Percentiles rank a stretch among this genome's conserved stretches.
These are phyloP conservation scores for Durio zibethinus DNA, from an alignment of 345 rosid genomes.

Conservation along the genomic window DNA sequence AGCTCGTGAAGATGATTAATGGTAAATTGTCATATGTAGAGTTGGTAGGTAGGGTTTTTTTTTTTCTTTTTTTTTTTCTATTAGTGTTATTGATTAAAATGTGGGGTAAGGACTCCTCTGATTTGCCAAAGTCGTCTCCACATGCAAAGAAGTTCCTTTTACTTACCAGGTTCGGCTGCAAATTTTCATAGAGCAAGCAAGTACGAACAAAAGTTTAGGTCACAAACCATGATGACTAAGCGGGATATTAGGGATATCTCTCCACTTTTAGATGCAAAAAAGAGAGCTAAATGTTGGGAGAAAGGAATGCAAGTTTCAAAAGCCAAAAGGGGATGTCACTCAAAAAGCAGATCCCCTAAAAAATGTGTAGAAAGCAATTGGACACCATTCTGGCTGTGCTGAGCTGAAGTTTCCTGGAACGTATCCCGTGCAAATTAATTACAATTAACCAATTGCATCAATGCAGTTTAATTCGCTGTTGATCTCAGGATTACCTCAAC, in stretches of 20 bases:
- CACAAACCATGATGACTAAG: background rate
- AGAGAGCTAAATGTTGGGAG: slow-evolving; percentile 12
- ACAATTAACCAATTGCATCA: background rate
- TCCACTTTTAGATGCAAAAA: slow-evolving; percentile 19
- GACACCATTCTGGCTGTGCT: background rate
- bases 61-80: background rate
- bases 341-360: slow-evolving; percentile 5
- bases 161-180: background rate
- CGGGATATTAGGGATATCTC: slow-evolving; percentile 28
- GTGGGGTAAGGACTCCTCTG: background rate
- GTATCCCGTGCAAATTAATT: background rate
- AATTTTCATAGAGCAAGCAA: background rate
- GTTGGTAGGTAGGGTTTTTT: background rate
- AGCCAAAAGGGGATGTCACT: background rate
- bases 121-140: background rate
- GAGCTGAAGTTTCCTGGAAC: background rate
- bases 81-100: background rate
- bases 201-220: background rate
- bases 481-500: background rate
- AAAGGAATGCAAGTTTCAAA: slow-evolving; percentile 15
- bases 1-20: background rate
- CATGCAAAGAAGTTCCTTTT: background rate
- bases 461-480: background rate
- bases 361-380: background rate
- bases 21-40: background rate